Evolutionary conservation across 176 grass and related monocot genomes (phyloP).

Genomic region (Panicum miliaceum): DNA sequence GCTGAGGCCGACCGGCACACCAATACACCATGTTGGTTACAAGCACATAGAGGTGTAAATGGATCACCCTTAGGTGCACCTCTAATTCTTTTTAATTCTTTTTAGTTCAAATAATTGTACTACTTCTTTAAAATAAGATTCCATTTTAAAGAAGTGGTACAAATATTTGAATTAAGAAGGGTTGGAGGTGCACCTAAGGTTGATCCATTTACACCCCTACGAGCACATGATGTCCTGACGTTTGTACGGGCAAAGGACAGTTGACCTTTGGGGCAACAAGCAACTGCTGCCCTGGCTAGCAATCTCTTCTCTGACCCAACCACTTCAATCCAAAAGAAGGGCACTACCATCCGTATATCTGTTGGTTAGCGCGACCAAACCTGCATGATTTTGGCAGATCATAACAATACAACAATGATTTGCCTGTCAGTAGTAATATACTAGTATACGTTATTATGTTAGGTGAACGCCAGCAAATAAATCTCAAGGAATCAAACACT

Average conservation of each 20-base stretch:
- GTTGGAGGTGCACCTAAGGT: no score
- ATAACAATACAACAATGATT: constrained; percentile 27
- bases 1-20: not conserved
- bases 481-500: constrained; percentile 23
- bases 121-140: no score
- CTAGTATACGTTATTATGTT: not conserved
- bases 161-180: no score
- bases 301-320: constrained; percentile 8
- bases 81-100: no score
- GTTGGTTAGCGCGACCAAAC: not conserved
- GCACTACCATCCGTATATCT: not conserved
- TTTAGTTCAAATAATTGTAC: no score
- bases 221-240: not conserved
- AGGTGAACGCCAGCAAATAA: constrained; percentile 18
- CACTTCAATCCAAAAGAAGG: constrained; percentile 12
- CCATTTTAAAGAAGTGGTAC: no score
- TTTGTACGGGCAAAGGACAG: constrained; percentile 45
- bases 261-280: constrained; percentile 27
- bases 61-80: no score
- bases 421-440: not conserved
- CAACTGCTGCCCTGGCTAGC: not conserved
- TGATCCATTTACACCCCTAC: no score
- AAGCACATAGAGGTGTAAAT: no score
- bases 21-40: not conserved
- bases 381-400: constrained; percentile 3